A percentile compares a stretch with the other conserved stretches of the same genome.
Conservation (phyloP, 1,139 yeast species). For the Hanseniaspora sp. region DNA sequence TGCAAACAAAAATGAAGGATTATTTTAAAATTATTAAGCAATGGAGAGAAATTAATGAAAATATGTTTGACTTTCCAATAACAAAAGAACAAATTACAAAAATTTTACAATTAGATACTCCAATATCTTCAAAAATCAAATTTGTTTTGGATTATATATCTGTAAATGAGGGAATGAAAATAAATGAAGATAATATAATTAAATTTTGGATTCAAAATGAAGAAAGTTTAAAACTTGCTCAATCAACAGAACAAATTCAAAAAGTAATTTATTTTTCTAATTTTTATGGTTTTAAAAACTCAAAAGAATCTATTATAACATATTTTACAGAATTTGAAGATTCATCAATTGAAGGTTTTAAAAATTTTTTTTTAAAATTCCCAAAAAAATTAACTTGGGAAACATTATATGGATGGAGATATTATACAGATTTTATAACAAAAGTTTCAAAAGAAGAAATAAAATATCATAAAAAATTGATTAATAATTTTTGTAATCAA, state of each 20-base stretch:
- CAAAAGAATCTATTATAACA: not conserved
- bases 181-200: not conserved
- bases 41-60: not conserved
- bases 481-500: not conserved
- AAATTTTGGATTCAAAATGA: not conserved
- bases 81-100: not conserved
- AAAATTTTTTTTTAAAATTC: not conserved
- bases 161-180: not conserved
- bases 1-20: not conserved
- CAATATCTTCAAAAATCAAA: not conserved
- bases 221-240: not conserved
- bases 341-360: not conserved
- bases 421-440: not conserved
- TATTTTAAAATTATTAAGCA: not conserved
- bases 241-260: not conserved
- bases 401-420: slow-evolving; percentile 2
- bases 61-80: not conserved
- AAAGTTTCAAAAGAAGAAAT: not conserved
- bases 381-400: not conserved
- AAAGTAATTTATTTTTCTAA: not conserved
- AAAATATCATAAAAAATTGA: not conserved
- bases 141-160: not conserved
- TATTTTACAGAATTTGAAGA: not conserved
- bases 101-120: not conserved
- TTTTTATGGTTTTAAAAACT: not conserved